Evolutionary conservation across 177 flowering plant species (phyloP), one percentile per base, ranked within the genome.

Genomic region (Telopea speciosissima): DNA sequence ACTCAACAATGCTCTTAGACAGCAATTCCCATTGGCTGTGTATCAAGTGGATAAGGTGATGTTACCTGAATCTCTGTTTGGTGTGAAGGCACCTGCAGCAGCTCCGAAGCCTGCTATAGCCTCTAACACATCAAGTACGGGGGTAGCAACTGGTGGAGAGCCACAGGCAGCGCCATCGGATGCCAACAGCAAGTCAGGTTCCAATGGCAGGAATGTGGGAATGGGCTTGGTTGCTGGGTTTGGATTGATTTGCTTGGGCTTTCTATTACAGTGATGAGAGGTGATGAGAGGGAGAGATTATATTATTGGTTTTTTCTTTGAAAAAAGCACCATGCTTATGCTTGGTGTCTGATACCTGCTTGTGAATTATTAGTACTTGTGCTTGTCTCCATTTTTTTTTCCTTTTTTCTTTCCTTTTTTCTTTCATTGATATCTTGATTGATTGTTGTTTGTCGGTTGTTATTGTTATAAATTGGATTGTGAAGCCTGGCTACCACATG

Each of bases 41-140:
- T 89, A 87, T 63, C 75, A 77, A 54, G 84, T 91, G 21, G 92
- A 88, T 61, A 77, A 81, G 77, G 94, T 91, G 0, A 74, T 89
- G 81, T 63, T 88, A 77, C 91, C 97, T 11, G 11, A 24, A 58
- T 84, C 78, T n/a, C 67, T 90, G 24, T 82, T 68, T 22, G 90
- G 83, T 1, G 74, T 78, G 8, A 79, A 77, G 71, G 1, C 85
- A 17, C 78, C 85, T 0, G 31, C 77, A 10, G 26, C 80, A 0
- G 62, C 85, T 56, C 83, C 89, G 5, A 25, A 82, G 2, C 71
- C 86, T 1, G 65, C 83, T 0, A 7, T 56, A 7, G 23, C 76
- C 3, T 22, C 69, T 0, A 26, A 5, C 28, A 69, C 52, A 61
- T 62, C 60, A 16, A 0, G 63, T 14, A 60, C 74, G 16, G 9